Percentiles rank a stretch among this genome's conserved stretches.
These are phyloP conservation scores for Xylariomycetidae sp. DNA, from an alignment of 2,329 filamentous ascomycete genomes.

Conservation along the genomic window DNA sequence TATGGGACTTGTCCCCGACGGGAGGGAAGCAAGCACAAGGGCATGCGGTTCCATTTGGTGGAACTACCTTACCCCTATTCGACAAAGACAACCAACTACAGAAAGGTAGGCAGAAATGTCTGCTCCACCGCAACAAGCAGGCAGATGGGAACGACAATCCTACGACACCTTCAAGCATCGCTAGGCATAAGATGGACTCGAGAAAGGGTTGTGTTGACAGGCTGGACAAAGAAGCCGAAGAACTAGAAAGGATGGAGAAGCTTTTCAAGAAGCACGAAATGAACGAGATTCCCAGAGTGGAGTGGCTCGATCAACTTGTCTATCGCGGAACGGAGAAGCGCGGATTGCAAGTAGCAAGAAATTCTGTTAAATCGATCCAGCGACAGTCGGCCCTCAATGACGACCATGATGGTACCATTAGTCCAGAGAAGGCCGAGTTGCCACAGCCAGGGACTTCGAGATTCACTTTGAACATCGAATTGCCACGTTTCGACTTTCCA, in stretches of 20 bases:
- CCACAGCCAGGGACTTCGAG: constrained; percentile 43
- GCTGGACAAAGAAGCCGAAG: constrained; percentile 69
- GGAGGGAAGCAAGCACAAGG: constrained; percentile 65
- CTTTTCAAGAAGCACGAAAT: constrained; percentile 98
- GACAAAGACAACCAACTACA: constrained; percentile 87
- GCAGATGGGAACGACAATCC: constrained; percentile 83
- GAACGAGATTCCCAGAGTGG: constrained; percentile 87
- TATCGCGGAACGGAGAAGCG: constrained; percentile 85
- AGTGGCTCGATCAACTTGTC: constrained; percentile 93
- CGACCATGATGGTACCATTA: no score
- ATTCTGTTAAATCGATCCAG: constrained; percentile 56
- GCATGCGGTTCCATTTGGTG: constrained; percentile 87
- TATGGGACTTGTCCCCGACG: constrained; percentile 89
- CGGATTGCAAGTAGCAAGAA: constrained; percentile 59
- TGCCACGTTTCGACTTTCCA: constrained; percentile 92
- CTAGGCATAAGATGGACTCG: constrained; percentile 48
- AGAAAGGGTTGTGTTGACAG: constrained; percentile 44
- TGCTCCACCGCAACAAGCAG: constrained; percentile 72
- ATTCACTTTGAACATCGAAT: constrained; percentile 83
- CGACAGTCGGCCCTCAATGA: constrained; percentile 34
- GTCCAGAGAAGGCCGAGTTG: constrained; percentile 30
- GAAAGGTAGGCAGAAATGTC: constrained; percentile 89
- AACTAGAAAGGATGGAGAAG: constrained; percentile 83
- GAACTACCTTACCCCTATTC: constrained; percentile 88
- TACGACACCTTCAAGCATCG: constrained; percentile 67